Percentiles rank a stretch among this genome's conserved stretches.
Conservation (phyloP, 345 rosid species). For the Angophora floribunda region DNA sequence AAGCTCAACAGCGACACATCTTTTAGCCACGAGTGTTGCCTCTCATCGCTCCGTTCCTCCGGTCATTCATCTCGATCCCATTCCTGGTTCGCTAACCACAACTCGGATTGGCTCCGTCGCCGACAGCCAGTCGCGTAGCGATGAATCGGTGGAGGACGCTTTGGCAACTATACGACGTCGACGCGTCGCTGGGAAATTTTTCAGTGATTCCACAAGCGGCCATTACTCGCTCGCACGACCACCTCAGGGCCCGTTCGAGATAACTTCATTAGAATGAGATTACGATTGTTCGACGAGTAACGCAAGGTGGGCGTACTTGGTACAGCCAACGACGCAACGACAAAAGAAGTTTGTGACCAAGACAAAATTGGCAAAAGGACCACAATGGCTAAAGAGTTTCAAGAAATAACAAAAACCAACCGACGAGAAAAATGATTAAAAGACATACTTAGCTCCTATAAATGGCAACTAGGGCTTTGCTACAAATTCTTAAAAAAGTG, state of each 20-base stretch:
- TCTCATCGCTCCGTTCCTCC: constrained; percentile 17
- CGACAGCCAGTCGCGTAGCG: constrained; percentile 75
- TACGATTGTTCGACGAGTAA: neutral
- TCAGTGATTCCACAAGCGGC: constrained; percentile 35
- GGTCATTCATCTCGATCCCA: constrained; percentile 37
- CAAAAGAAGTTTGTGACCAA: rapidly evolving
- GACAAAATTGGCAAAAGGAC: neutral
- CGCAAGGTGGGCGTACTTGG: neutral
- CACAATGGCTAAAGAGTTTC: neutral
- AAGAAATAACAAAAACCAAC: neutral
- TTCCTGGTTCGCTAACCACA: constrained; percentile 25
- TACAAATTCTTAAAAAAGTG: too few species aligned
- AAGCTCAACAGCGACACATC: constrained; percentile 49
- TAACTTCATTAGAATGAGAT: too few species aligned
- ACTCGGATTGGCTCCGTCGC: constrained; percentile 12
- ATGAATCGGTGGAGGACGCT: constrained; percentile 60
- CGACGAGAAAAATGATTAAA: neutral
- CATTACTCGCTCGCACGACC: constrained; percentile 51
- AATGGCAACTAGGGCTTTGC: neutral
- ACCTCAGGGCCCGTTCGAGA: constrained; percentile 44
- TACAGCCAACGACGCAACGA: neutral
- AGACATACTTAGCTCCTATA: neutral
- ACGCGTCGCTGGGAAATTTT: constrained; percentile 51
- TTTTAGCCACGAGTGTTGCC: constrained; percentile 48
- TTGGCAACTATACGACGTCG: constrained; percentile 39